A percentile compares a stretch with the other conserved stretches of the same genome.
phyloP scores from a whole-genome alignment of 352 stramenopile genomes.

The Phytophthora sansomeana region DNA sequence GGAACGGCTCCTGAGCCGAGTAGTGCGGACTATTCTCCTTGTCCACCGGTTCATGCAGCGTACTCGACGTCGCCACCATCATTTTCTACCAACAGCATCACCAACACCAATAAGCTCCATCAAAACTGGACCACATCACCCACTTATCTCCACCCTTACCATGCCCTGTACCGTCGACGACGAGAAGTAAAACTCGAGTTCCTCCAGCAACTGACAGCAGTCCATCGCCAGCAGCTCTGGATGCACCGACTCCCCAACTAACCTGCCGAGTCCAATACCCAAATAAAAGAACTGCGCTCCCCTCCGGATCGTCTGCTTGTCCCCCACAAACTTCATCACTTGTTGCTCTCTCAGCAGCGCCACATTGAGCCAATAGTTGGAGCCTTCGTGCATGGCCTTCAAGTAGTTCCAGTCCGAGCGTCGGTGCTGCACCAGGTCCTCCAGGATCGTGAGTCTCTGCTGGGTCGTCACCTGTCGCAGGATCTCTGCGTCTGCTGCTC shows the following conservation, averaged over 20 bases:
- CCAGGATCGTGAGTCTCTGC: slow-evolving; percentile 76
- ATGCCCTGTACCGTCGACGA: slow-evolving; percentile 82
- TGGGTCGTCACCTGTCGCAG: slow-evolving; percentile 64
- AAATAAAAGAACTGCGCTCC: slow-evolving; percentile 87
- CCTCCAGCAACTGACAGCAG: slow-evolving; percentile 83
- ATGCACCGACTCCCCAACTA: slow-evolving; percentile 65
- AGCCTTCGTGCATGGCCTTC: slow-evolving; percentile 81
- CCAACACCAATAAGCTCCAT: background rate
- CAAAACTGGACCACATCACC: background rate
- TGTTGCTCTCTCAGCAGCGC: slow-evolving; percentile 73
- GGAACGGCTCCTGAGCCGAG: slow-evolving; percentile 63
- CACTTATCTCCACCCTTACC: slow-evolving; percentile 37
- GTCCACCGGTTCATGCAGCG: slow-evolving; percentile 65
- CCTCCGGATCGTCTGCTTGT: slow-evolving; percentile 64
- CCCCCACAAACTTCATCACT: slow-evolving; percentile 65
- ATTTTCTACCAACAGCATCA: slow-evolving; percentile 60
- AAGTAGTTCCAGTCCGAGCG: slow-evolving; percentile 85
- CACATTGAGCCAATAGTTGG: slow-evolving; percentile 86
- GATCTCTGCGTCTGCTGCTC: slow-evolving; percentile 34
- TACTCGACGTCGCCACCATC: slow-evolving; percentile 79
- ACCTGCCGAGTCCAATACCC: slow-evolving; percentile 67
- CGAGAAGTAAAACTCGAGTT: slow-evolving; percentile 88
- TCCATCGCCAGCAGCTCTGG: slow-evolving; percentile 72
- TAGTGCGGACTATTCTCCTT: slow-evolving; percentile 49
- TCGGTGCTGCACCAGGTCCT: slow-evolving; percentile 76